A percentile compares a stretch with the other conserved stretches of the same genome.
These are phyloP conservation scores for Plantago coronopus DNA, from an alignment of 305 asterid species.

Conservation along the genomic window DNA sequence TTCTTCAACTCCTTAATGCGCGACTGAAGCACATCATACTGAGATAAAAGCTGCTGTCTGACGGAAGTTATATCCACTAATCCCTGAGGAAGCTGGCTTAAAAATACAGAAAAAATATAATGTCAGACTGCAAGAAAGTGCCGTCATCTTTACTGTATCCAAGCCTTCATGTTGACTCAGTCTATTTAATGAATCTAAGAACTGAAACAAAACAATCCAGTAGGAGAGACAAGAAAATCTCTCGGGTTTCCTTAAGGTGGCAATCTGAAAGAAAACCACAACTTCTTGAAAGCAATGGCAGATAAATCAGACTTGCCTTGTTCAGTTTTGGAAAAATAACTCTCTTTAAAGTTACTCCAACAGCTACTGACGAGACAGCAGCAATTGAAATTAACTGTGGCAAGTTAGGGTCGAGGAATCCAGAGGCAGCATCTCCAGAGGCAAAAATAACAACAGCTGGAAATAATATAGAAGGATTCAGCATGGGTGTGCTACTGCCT, in stretches of 20 bases:
- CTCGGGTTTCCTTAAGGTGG: background rate
- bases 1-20: slow-evolving; percentile 84
- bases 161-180: no score
- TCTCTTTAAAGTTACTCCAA: slow-evolving; percentile 63
- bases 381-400: slow-evolving; percentile 74
- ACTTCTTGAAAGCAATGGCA: slow-evolving; percentile 9
- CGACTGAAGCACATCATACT: slow-evolving; percentile 85
- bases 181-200: no score
- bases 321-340: slow-evolving; percentile 63
- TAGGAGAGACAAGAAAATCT: background rate
- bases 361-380: slow-evolving; percentile 65
- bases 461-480: slow-evolving; percentile 65
- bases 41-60: slow-evolving; percentile 79
- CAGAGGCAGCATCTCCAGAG: slow-evolving; percentile 88
- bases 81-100: slow-evolving; percentile 76
- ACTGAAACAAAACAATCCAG: no score
- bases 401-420: slow-evolving; percentile 77
- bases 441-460: slow-evolving; percentile 67
- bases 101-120: slow-evolving; percentile 23
- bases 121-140: slow-evolving; percentile 9
- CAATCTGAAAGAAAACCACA: background rate
- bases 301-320: slow-evolving; percentile 49
- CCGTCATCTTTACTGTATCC: no score
- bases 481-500: slow-evolving; percentile 42
- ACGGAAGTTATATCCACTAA: slow-evolving; percentile 61